Percentiles rank a stretch among this genome's conserved stretches.
Evolutionary conservation across 2,329 filamentous ascomycete genomes (phyloP).

Genomic region (Plenodomus biglobosus): DNA sequence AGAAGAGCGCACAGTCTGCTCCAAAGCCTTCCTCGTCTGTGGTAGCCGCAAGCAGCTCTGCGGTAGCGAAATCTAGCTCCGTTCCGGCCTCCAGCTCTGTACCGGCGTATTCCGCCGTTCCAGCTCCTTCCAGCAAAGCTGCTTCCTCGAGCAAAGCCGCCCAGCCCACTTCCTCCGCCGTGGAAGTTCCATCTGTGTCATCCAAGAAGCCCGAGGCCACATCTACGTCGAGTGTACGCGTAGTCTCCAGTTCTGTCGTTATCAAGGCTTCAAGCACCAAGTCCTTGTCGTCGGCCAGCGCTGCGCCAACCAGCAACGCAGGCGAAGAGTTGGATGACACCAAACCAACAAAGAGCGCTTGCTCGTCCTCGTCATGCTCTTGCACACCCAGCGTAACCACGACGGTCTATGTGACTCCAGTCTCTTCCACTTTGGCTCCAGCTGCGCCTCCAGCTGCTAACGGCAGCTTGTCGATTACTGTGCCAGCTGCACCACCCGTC

Average conservation of each 20-base stretch:
- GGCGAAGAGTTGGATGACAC: slow-evolving; percentile 13
- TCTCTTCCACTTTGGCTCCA: slow-evolving; percentile 7
- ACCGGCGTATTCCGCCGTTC: background rate
- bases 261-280: slow-evolving; percentile 6
- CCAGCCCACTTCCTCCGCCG: slow-evolving; percentile 4
- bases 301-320: slow-evolving; percentile 12
- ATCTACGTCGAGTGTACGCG: slow-evolving; percentile 4
- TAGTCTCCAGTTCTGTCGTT: slow-evolving; percentile 5
- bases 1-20: slow-evolving; percentile 24
- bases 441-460: slow-evolving; percentile 8
- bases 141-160: slow-evolving; percentile 3
- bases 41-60: background rate
- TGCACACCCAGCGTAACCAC: slow-evolving; percentile 26
- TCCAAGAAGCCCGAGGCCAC: slow-evolving; percentile 12
- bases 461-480: background rate
- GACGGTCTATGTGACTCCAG: slow-evolving; percentile 29
- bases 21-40: slow-evolving; percentile 8
- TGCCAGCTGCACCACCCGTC: slow-evolving; percentile 7
- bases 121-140: slow-evolving; percentile 6
- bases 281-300: background rate
- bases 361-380: slow-evolving; percentile 7
- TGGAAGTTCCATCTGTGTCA: slow-evolving; percentile 4
- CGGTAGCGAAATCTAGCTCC: background rate
- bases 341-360: slow-evolving; percentile 10
- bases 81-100: slow-evolving; percentile 10